Evolutionary conservation across 2,329 filamentous ascomycete species (phyloP).

Genomic region (Canariomyces notabilis): DNA sequence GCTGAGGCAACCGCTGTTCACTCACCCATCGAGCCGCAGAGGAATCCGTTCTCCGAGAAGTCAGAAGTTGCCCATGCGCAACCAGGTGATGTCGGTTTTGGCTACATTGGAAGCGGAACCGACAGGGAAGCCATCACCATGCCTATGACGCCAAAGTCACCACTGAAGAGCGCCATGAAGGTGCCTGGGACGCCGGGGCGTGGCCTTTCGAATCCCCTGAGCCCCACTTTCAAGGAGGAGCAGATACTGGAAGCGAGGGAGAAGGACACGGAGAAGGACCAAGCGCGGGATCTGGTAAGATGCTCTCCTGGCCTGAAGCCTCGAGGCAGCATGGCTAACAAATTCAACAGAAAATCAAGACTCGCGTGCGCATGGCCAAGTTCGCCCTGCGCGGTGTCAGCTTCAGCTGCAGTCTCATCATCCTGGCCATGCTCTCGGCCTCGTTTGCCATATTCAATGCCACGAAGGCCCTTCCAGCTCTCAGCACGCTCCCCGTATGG

Average conservation of each 20-base stretch:
- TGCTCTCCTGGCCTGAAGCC: neutral
- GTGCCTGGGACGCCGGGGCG: conserved; percentile 76
- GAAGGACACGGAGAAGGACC: conserved; percentile 73
- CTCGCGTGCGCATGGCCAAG: conserved; percentile 86
- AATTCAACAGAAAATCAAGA: conserved; percentile 73
- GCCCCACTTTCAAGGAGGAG: conserved; percentile 88
- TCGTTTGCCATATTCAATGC: conserved; percentile 90
- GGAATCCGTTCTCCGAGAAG: conserved; percentile 51
- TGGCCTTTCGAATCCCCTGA: conserved; percentile 70
- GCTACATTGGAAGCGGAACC: conserved; percentile 66
- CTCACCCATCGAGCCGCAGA: conserved; percentile 62
- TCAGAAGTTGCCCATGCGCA: conserved; percentile 59
- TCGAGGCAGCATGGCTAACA: conserved; percentile 25
- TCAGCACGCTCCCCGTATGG: conserved; percentile 84
- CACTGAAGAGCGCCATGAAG: conserved; percentile 86
- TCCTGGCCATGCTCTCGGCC: conserved; percentile 83
- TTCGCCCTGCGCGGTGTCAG: conserved; percentile 91
- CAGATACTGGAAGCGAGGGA: conserved; percentile 82
- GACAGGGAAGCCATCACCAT: conserved; percentile 53
- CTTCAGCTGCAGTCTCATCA: conserved; percentile 94
- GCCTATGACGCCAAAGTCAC: conserved; percentile 67
- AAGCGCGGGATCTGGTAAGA: conserved; percentile 81
- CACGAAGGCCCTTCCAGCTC: conserved; percentile 66
- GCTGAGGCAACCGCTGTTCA: conserved; percentile 75
- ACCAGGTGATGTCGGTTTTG: conserved; percentile 85